Evolutionary conservation across 768 basidiomycete genomes (phyloP).

Genomic region (Crucibulum laeve): DNA sequence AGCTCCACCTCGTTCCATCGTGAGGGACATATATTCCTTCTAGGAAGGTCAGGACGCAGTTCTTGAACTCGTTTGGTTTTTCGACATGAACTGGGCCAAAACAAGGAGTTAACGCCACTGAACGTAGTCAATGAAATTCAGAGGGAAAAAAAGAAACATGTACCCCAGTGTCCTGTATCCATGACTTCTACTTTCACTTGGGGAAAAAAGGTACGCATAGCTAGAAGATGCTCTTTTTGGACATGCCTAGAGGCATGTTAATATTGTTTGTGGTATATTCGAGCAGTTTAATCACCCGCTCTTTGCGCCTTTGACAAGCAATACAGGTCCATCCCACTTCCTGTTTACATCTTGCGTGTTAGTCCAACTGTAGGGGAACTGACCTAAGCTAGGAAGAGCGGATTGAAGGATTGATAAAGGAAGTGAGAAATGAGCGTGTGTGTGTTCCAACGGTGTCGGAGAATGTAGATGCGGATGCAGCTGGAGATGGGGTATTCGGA

Average conservation of each 20-base stretch:
- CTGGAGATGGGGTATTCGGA: slow-evolving; percentile 45
- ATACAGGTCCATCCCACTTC: not conserved
- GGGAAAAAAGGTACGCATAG: not conserved
- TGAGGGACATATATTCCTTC: too few species aligned
- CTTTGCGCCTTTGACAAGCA: not conserved
- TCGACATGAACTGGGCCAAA: slow-evolving; percentile 78
- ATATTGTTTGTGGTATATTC: not conserved
- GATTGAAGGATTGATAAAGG: slow-evolving; percentile 64
- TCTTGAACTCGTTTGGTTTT: slow-evolving; percentile 59
- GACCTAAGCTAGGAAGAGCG: slow-evolving; percentile 15
- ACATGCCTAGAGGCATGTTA: not conserved
- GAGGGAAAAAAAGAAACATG: slow-evolving; percentile 13
- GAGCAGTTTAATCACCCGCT: not conserved
- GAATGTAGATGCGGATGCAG: slow-evolving; percentile 18
- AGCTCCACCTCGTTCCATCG: too few species aligned
- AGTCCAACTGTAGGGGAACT: not conserved
- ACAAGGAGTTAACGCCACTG: not conserved
- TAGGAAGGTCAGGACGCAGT: slow-evolving; percentile 27
- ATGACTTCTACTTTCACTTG: slow-evolving; percentile 53
- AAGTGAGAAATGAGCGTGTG: slow-evolving; percentile 60
- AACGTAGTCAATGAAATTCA: not conserved
- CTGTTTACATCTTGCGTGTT: not conserved
- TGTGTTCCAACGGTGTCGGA: slow-evolving; percentile 16
- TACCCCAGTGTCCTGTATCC: slow-evolving; percentile 87
- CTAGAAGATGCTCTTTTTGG: not conserved